Evolutionary conservation across 2,329 filamentous ascomycete genomes (phyloP).

Genomic region (Mycosphaerella sp.): DNA sequence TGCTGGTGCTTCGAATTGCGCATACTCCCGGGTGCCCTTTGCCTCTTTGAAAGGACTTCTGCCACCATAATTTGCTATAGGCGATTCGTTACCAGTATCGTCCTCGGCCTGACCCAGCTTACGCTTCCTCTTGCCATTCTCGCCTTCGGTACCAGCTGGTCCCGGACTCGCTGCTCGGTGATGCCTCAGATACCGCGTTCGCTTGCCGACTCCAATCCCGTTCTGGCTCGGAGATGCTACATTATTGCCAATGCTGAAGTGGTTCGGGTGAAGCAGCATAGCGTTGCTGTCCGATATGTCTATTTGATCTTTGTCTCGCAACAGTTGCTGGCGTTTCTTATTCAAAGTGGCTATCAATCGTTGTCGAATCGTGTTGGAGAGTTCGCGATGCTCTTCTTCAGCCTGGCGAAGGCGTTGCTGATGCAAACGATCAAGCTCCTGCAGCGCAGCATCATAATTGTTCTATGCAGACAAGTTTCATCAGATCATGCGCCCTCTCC

Average conservation of each 20-base stretch:
- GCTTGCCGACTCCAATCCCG: conserved; percentile 48
- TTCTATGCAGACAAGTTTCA: conserved; percentile 40
- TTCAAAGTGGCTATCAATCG: conserved; percentile 54
- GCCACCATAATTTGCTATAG: conserved; percentile 46
- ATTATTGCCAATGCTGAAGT: conserved; percentile 57
- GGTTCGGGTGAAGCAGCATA: conserved; percentile 58
- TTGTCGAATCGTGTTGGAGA: conserved; percentile 55
- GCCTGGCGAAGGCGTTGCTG: conserved; percentile 57
- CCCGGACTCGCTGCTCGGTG: conserved; percentile 36
- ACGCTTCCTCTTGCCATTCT: conserved; percentile 52
- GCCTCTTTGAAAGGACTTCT: conserved; percentile 48
- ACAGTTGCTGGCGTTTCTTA: conserved; percentile 51
- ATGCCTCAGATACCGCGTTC: conserved; percentile 57
- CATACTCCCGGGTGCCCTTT: conserved; percentile 47
- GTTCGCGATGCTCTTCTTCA: conserved; percentile 55
- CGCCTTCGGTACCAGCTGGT: conserved; percentile 29
- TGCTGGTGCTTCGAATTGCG: conserved; percentile 53
- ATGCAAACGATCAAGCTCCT: conserved; percentile 52
- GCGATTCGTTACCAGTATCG: conserved; percentile 54
- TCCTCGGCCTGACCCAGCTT: conserved; percentile 49
- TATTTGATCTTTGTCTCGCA: conserved; percentile 61
- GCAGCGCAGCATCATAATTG: conserved; percentile 51
- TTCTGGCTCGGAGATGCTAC: conserved; percentile 56
- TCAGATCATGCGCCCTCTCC: not conserved
- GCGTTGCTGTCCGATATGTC: conserved; percentile 62